phyloP scores from a whole-genome alignment of 108 stramenopile genomes.

The Cylindrotheca fusiformis region DNA sequence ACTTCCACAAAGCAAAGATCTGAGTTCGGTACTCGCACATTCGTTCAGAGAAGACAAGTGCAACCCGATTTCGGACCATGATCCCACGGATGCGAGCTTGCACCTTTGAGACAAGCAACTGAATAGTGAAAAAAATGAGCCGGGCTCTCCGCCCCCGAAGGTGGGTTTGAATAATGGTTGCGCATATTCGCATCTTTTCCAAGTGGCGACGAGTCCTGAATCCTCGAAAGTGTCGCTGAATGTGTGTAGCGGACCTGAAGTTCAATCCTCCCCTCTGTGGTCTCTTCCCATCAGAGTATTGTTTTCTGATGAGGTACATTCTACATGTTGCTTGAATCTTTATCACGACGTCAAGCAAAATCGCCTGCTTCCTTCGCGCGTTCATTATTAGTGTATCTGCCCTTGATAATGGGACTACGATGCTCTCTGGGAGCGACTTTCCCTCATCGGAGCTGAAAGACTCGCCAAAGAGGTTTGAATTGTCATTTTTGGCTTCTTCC shows the following conservation, averaged over 20 bases:
- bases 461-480: neutral
- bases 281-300: neutral
- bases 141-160: slow-evolving; percentile 17
- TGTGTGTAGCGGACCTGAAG: neutral
- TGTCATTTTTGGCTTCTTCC: neutral
- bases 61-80: slow-evolving; percentile 22
- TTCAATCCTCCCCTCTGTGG: neutral
- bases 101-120: slow-evolving; percentile 12
- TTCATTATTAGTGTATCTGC: slow-evolving; percentile 43
- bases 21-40: slow-evolving; percentile 29
- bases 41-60: slow-evolving; percentile 6
- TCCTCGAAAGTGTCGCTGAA: slow-evolving; percentile 12
- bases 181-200: neutral
- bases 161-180: slow-evolving; percentile 16
- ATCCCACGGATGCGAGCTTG: slow-evolving; percentile 40
- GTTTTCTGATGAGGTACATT: slow-evolving; percentile 16
- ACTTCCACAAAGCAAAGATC: slow-evolving; percentile 42
- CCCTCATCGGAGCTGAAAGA: neutral
- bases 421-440: slow-evolving; percentile 10
- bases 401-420: slow-evolving; percentile 17
- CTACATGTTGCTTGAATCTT: slow-evolving; percentile 31
- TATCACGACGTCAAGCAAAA: slow-evolving; percentile 34
- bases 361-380: slow-evolving; percentile 44
- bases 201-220: neutral
- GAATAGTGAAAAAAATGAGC: slow-evolving; percentile 9